Conservation (phyloP, 2,329 filamentous ascomycete genomes). For the Fusarium sp. region DNA sequence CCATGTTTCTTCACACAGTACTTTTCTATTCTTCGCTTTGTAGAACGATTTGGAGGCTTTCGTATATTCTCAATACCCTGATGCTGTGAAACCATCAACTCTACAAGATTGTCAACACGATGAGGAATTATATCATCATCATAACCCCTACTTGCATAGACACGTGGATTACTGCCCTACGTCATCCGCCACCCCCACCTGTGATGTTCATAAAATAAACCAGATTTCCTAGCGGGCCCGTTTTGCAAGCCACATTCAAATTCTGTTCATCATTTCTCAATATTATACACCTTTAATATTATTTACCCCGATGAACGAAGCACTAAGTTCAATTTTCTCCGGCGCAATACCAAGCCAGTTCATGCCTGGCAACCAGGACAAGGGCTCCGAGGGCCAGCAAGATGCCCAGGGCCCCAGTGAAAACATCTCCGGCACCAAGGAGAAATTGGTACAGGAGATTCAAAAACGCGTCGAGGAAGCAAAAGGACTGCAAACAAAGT, state of each 20-base stretch:
- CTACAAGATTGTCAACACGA: neutral
- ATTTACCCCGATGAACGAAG: conserved; percentile 23
- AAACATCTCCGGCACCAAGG: conserved; percentile 22
- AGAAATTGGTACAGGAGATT: conserved; percentile 37
- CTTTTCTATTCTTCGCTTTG: no score
- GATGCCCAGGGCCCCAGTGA: conserved; percentile 16
- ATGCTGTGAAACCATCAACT: neutral
- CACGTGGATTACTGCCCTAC: conserved; percentile 14
- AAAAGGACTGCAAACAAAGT: conserved; percentile 31
- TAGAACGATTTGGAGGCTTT: rapidly evolving
- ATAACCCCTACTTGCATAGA: conserved; percentile 6
- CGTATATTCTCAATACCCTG: neutral
- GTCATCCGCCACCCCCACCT: conserved; percentile 38
- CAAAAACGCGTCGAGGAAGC: conserved; percentile 38
- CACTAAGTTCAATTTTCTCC: conserved; percentile 25
- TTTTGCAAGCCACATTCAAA: conserved; percentile 28
- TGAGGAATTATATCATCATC: conserved; percentile 22
- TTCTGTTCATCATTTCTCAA: neutral
- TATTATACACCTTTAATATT: neutral
- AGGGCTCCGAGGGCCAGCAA: conserved; percentile 8
- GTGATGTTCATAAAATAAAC: conserved; percentile 25
- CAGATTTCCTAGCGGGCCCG: conserved; percentile 10
- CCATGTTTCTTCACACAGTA: no score
- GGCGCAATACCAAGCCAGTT: conserved; percentile 29
- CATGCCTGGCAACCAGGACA: conserved; percentile 26